Conservation (phyloP, 2,329 filamentous ascomycete species). For the Fonsecaea monophora region DNA sequence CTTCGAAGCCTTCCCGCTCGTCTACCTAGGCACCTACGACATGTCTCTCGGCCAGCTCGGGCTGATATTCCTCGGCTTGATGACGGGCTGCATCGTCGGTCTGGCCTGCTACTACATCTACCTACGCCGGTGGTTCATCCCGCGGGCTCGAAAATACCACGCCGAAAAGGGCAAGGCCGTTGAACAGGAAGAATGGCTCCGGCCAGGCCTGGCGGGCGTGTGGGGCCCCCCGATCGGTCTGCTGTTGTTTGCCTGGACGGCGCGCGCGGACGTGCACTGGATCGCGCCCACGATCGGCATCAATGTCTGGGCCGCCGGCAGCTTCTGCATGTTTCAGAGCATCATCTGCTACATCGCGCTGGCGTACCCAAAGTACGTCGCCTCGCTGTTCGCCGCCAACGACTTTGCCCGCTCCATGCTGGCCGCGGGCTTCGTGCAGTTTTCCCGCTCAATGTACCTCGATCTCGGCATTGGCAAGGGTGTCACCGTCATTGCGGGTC, state of each 20-base stretch:
- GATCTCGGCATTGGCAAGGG: slow-evolving; percentile 43
- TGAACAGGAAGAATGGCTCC: slow-evolving; percentile 57
- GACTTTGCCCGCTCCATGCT: slow-evolving; percentile 42
- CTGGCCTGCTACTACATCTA: slow-evolving; percentile 59
- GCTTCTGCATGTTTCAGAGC: slow-evolving; percentile 37
- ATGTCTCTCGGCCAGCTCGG: slow-evolving; percentile 66
- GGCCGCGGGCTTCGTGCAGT: slow-evolving; percentile 46
- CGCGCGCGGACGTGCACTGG: slow-evolving; percentile 45
- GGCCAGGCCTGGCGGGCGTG: slow-evolving; percentile 59
- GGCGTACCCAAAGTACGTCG: slow-evolving; percentile 38
- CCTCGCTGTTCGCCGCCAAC: slow-evolving; percentile 40
- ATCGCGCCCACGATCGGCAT: slow-evolving; percentile 38
- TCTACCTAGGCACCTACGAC: slow-evolving; percentile 65
- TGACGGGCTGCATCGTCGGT: slow-evolving; percentile 62
- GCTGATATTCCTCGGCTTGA: slow-evolving; percentile 66
- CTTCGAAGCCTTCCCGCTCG: slow-evolving; percentile 70
- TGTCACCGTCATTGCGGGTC: slow-evolving; percentile 45
- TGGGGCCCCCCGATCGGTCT: slow-evolving; percentile 30
- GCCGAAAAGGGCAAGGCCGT: slow-evolving; percentile 54
- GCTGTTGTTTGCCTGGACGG: slow-evolving; percentile 44
- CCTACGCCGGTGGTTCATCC: slow-evolving; percentile 52
- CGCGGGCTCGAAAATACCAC: slow-evolving; percentile 56
- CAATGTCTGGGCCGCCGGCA: slow-evolving; percentile 29
- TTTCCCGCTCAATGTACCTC: slow-evolving; percentile 44
- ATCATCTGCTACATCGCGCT: slow-evolving; percentile 39